Evolutionary conservation across 805 yeast genomes (phyloP).

Genomic region (Kazachstania bromeliacearum): DNA sequence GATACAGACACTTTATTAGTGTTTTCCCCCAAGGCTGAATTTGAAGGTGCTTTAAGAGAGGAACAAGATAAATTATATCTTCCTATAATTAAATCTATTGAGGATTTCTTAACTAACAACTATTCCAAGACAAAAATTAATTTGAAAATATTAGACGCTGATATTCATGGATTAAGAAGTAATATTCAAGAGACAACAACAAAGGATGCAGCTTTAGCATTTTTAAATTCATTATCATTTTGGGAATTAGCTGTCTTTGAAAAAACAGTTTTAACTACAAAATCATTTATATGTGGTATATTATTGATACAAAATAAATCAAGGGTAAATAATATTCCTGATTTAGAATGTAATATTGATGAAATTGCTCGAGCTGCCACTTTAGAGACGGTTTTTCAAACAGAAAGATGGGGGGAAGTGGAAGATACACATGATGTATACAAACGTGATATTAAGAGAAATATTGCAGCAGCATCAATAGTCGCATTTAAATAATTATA

Average conservation of each 20-base stretch:
- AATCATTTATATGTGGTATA: slow-evolving; percentile 79
- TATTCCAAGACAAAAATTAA: slow-evolving; percentile 15
- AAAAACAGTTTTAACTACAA: slow-evolving; percentile 75
- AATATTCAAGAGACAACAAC: slow-evolving; percentile 58
- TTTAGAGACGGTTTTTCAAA: slow-evolving; percentile 76
- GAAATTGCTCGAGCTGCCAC: slow-evolving; percentile 70
- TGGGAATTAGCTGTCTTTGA: slow-evolving; percentile 87
- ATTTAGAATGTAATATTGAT: slow-evolving; percentile 41
- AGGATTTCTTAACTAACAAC: slow-evolving; percentile 41
- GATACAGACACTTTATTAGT: slow-evolving; percentile 92
- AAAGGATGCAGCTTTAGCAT: slow-evolving; percentile 50
- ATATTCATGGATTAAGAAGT: slow-evolving; percentile 71
- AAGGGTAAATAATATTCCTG: neutral
- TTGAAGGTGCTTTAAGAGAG: slow-evolving; percentile 68
- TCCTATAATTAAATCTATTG: slow-evolving; percentile 64
- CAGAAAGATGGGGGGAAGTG: slow-evolving; percentile 93
- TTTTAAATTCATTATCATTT: slow-evolving; percentile 51
- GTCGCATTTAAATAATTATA: slow-evolving; percentile 29
- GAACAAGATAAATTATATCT: slow-evolving; percentile 73
- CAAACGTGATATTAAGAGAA: slow-evolving; percentile 77
- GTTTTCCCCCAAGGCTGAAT: slow-evolving; percentile 71
- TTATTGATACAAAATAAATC: slow-evolving; percentile 45
- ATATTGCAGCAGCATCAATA: slow-evolving; percentile 69
- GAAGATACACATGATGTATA: slow-evolving; percentile 99
- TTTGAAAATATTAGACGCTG: slow-evolving; percentile 66